Base-by-base conservation (phyloP, 164 flowering plant genomes). In the Vitis rotundifolia region DNA sequence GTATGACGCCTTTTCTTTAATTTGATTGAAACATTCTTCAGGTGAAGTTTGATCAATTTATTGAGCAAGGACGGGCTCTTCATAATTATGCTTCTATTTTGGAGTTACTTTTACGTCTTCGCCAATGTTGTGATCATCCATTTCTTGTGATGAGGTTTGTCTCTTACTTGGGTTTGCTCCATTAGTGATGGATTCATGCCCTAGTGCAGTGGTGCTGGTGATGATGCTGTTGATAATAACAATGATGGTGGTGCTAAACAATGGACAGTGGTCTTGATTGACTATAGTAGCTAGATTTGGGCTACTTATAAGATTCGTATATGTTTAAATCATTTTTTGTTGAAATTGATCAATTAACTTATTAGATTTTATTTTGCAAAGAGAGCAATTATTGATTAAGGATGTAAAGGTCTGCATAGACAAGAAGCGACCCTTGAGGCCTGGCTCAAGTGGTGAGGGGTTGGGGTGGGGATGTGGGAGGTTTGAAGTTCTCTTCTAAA, bases 101-200 rank as follows among this genome's bases (percentile, higher is more conserved):
- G 87, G 99, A 96, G 86, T 80, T 96, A 68, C 94, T 96, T 68
- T 82, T 96, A 71, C 98, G 99, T 73, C 99, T 95, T 76, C 98
- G 98, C 37, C 99, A 95, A 79, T 95, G 99, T 77, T 95, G 99
- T 83, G 98, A 95, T 76, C 99, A 95, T 80, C 99, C 99, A 58
- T 95, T 90, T 81, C 97, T 95, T 77, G 99, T 95, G 56, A 89
- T 95, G 97, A 95, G 99, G 99, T 93, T 15, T 66, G 71, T 18
- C 26, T 68, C 55, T 13, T 63, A 63, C 50, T 49, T 28, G 31
- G 54, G 16, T 18, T n/a, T 63, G 55, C 22, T 47, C 14, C 67
- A 14, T 3, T 15, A 44, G 13, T 8, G 37, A 12, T 67, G 11
- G 18, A 71, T 29, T 56, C 47, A 15, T 67, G 52, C 62, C 18